Conservation (phyloP, 441 rosid species). For the Euphorbia corollata region DNA sequence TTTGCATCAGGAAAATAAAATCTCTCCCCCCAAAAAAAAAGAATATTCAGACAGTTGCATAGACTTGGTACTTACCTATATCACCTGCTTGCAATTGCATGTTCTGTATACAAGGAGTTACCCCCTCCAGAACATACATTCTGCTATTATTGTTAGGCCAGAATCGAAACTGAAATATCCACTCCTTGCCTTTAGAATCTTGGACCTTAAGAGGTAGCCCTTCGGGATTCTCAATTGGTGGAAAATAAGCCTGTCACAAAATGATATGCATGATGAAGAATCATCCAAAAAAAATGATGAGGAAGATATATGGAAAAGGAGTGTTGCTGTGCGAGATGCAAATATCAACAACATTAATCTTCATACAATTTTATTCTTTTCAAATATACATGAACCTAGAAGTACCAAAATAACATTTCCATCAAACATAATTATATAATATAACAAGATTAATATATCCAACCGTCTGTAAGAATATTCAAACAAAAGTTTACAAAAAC, state of each 20-base stretch:
- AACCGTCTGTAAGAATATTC: not conserved
- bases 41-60: slow-evolving; percentile 14
- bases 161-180: slow-evolving; percentile 95
- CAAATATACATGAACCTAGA: not conserved
- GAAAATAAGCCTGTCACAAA: slow-evolving; percentile 72
- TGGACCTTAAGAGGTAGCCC: slow-evolving; percentile 91
- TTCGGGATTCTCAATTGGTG: slow-evolving; percentile 72
- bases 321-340: not conserved
- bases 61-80: slow-evolving; percentile 46
- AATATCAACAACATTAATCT: too few relatives aligned
- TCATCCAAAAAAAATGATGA: slow-evolving; percentile 17
- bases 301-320: not conserved
- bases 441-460: not conserved
- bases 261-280: slow-evolving; percentile 10
- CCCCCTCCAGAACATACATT: slow-evolving; percentile 95
- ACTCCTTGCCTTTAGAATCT: slow-evolving; percentile 91
- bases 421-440: not conserved
- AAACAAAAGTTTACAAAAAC: too few relatives aligned
- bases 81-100: slow-evolving; percentile 97
- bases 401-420: not conserved
- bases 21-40: not conserved
- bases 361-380: too few relatives aligned
- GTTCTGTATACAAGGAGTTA: slow-evolving; percentile 87
- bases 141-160: slow-evolving; percentile 92
- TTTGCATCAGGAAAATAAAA: slow-evolving; percentile 14